Evolutionary conservation across 768 basidiomycete species (phyloP).

Genomic region (Cystobasidium ongulense): DNA sequence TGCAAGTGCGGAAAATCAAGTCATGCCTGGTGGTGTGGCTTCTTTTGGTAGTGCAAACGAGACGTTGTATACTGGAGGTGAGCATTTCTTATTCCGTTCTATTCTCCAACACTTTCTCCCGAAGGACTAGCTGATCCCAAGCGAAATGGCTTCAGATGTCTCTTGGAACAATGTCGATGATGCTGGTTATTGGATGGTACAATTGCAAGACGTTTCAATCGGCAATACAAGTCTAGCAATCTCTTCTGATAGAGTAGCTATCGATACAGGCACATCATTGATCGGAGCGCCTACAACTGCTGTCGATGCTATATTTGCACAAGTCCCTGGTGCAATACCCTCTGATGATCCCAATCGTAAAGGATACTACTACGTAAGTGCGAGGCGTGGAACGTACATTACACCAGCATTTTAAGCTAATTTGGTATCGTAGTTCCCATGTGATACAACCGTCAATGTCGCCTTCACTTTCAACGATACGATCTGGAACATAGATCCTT

Average conservation of each 20-base stretch:
- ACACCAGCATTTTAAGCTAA: background rate
- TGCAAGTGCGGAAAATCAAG: background rate
- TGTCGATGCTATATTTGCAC: slow-evolving; percentile 59
- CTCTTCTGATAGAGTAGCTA: slow-evolving; percentile 62
- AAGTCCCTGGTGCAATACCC: slow-evolving; percentile 59
- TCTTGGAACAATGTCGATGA: slow-evolving; percentile 60
- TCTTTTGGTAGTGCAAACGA: slow-evolving; percentile 8
- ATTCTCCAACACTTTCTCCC: slow-evolving; percentile 13
- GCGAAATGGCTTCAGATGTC: slow-evolving; percentile 27
- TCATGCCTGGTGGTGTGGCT: slow-evolving; percentile 25
- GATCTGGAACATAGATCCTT: slow-evolving; percentile 65
- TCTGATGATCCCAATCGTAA: slow-evolving; percentile 6
- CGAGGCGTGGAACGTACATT: background rate
- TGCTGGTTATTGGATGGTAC: slow-evolving; percentile 73
- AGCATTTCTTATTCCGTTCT: background rate
- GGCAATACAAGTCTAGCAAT: slow-evolving; percentile 54
- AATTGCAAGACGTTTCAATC: slow-evolving; percentile 59
- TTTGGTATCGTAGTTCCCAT: slow-evolving; percentile 11
- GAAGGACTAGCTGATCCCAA: background rate
- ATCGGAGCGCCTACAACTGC: slow-evolving; percentile 66
- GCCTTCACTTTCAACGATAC: slow-evolving; percentile 9
- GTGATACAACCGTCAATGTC: background rate
- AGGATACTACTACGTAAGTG: slow-evolving; percentile 22
- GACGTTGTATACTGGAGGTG: slow-evolving; percentile 13
- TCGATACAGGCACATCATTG: slow-evolving; percentile 94